These are phyloP conservation scores for Talaromyces wortmannii DNA, from an alignment of 495 filamentous ascomycete genomes.

Conservation along the genomic window DNA sequence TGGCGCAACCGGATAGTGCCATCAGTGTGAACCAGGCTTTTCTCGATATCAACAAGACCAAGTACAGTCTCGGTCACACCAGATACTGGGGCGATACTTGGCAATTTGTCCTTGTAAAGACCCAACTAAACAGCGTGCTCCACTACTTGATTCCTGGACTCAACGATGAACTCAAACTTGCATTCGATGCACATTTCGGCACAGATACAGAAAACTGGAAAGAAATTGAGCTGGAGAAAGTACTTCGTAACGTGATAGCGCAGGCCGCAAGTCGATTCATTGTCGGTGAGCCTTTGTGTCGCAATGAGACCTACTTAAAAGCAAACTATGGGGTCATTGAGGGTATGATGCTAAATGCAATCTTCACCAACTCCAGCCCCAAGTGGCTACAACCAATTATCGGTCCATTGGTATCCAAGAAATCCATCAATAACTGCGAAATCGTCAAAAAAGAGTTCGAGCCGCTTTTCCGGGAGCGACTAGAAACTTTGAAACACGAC, in stretches of 20 bases:
- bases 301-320: too few relatives aligned
- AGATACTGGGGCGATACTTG: slow-evolving; percentile 15
- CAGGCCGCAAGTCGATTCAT: slow-evolving; percentile 28
- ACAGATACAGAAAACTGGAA: slow-evolving; percentile 18
- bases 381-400: background rate
- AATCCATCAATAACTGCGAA: too few relatives aligned
- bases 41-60: slow-evolving; percentile 16
- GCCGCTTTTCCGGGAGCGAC: slow-evolving; percentile 11
- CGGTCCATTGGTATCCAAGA: background rate
- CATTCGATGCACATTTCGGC: slow-evolving; percentile 18
- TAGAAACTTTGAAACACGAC: slow-evolving; percentile 12
- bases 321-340: too few relatives aligned
- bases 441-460: slow-evolving; percentile 14
- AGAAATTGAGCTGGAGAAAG: slow-evolving; percentile 18
- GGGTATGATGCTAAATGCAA: too few relatives aligned
- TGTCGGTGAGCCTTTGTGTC: slow-evolving; percentile 30
- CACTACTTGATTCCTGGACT: slow-evolving; percentile 11
- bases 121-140: slow-evolving; percentile 14
- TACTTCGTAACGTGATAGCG: slow-evolving; percentile 21
- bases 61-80: slow-evolving; percentile 17
- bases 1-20: slow-evolving; percentile 17
- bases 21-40: slow-evolving; percentile 14
- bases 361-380: background rate
- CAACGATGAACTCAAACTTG: slow-evolving; percentile 17
- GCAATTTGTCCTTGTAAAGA: slow-evolving; percentile 16